Percentiles rank a stretch among this genome's conserved stretches.
These are phyloP conservation scores for Marasmius fiardii DNA, from an alignment of 1,284 basidiomycete genomes.

Conservation along the genomic window DNA sequence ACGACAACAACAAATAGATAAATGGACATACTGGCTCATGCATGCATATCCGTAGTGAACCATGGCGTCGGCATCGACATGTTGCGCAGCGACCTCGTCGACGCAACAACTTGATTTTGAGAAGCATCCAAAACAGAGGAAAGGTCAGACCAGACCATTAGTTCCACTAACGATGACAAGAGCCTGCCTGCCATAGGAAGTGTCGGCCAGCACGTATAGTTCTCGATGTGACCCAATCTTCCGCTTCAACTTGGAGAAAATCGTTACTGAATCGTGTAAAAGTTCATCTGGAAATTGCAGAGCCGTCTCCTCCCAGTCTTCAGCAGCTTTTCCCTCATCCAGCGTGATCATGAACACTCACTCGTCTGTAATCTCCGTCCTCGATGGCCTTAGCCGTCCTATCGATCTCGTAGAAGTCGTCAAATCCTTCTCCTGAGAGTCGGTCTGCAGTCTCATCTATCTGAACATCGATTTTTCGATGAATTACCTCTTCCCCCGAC, in stretches of 20 bases:
- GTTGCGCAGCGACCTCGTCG: slow-evolving; percentile 94
- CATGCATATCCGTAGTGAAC: slow-evolving; percentile 98
- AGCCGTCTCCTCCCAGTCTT: slow-evolving; percentile 57
- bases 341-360: slow-evolving; percentile 26
- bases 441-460: slow-evolving; percentile 32
- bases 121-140: slow-evolving; percentile 8
- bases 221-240: slow-evolving; percentile 50
- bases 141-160: slow-evolving; percentile 16
- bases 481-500: slow-evolving; percentile 60
- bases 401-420: slow-evolving; percentile 61
- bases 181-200: slow-evolving; percentile 88
- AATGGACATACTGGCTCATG: slow-evolving; percentile 70
- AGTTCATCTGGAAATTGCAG: slow-evolving; percentile 97
- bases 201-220: slow-evolving; percentile 92
- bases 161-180: slow-evolving; percentile 15
- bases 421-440: slow-evolving; percentile 36
- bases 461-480: slow-evolving; percentile 45
- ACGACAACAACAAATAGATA: not conserved
- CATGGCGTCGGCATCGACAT: slow-evolving; percentile 88
- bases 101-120: slow-evolving; percentile 82
- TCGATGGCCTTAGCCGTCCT: slow-evolving; percentile 51
- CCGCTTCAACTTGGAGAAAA: slow-evolving; percentile 72
- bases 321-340: not conserved
- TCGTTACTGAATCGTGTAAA: slow-evolving; percentile 81
- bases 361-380: slow-evolving; percentile 54